Percentiles rank a stretch among this genome's conserved stretches.
Conservation (phyloP, 2,329 filamentous ascomycete genomes). For the Alternaria metachromatica region DNA sequence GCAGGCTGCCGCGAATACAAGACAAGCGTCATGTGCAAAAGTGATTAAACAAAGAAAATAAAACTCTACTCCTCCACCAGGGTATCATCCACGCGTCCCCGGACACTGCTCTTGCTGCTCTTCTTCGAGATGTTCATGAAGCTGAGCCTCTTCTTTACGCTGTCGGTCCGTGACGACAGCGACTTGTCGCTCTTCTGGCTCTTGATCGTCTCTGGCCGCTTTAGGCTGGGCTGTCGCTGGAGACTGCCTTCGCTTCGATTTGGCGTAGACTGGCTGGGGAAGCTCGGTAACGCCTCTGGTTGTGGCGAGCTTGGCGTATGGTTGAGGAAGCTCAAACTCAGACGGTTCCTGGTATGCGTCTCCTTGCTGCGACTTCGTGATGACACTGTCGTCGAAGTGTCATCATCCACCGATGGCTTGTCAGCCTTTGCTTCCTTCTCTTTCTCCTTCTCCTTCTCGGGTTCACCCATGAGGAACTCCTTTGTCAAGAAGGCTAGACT, state of each 20-base stretch:
- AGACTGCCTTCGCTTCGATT: conserved; percentile 31
- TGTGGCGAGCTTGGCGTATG: conserved; percentile 32
- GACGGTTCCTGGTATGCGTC: conserved; percentile 28
- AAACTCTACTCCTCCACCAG: conserved; percentile 41
- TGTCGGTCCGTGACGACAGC: conserved; percentile 55
- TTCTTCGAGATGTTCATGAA: conserved; percentile 78
- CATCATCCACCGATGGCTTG: conserved; percentile 27
- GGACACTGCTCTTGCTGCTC: conserved; percentile 62
- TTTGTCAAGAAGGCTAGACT: conserved; percentile 49
- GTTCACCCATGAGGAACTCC: conserved; percentile 37
- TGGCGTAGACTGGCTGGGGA: conserved; percentile 21
- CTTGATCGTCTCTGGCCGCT: conserved; percentile 39
- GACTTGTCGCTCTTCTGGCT: conserved; percentile 52
- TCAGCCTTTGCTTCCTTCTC: conserved; percentile 24
- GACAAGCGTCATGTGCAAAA: conserved; percentile 2
- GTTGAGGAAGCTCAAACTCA: conserved; percentile 40
- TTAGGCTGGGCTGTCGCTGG: conserved; percentile 17
- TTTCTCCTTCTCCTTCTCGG: conserved; percentile 22
- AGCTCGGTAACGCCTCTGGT: conserved; percentile 37
- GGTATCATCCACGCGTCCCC: conserved; percentile 35
- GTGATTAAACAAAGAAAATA: not conserved
- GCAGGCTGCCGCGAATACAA: conserved; percentile 10
- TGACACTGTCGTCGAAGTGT: conserved; percentile 29
- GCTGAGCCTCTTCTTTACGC: conserved; percentile 79
- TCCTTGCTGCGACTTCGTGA: conserved; percentile 46